Percentiles rank a stretch among this genome's conserved stretches.
Evolutionary conservation across 129 eudicot species (phyloP).

Genomic region (Scalesia atractyloides): DNA sequence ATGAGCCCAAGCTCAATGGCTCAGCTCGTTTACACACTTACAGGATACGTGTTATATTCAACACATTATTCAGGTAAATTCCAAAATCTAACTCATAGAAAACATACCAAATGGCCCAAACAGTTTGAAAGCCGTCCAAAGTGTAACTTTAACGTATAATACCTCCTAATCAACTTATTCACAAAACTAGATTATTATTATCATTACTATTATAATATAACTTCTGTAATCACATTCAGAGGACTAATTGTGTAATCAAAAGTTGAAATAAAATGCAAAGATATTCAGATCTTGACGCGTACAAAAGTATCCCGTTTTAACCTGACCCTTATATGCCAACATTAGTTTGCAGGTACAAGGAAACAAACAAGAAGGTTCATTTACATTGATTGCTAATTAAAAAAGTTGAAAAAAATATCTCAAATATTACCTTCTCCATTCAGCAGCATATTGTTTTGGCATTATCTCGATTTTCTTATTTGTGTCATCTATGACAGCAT

Average conservation of each 20-base stretch:
- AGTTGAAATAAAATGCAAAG: background rate
- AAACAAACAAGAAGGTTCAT: background rate
- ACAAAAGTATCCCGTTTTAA: background rate
- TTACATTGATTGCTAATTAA: background rate
- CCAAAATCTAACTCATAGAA: background rate
- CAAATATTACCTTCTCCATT: constrained; percentile 74
- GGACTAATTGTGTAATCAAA: background rate
- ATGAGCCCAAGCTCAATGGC: too few species aligned
- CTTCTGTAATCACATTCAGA: background rate
- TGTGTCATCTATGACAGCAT: constrained; percentile 67
- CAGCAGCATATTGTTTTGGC: constrained; percentile 86
- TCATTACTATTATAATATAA: background rate
- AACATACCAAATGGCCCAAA: background rate
- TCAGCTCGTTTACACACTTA: too few species aligned
- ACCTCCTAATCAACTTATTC: background rate
- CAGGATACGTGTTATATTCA: background rate
- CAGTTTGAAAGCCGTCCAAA: background rate
- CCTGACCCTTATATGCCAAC: background rate
- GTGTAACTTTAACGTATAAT: background rate
- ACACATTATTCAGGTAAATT: background rate
- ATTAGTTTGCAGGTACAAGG: background rate
- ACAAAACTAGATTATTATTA: background rate
- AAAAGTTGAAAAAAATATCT: background rate
- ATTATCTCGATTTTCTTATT: constrained; percentile 71
- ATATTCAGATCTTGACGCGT: background rate